Conservation (phyloP, 176 grass and related monocot species). For the Calamus simplicifolius region DNA sequence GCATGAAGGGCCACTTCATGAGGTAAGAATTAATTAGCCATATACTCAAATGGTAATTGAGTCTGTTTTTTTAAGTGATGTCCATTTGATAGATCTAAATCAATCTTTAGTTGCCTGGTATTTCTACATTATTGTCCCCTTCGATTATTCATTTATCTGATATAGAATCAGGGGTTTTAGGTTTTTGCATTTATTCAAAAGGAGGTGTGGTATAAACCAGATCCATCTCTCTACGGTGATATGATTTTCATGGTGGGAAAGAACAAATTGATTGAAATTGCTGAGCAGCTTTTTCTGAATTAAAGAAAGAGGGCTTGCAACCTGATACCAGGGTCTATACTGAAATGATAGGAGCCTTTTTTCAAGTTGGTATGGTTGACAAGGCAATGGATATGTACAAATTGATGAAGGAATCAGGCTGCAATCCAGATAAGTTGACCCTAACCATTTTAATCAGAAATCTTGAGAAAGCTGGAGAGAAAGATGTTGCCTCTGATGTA, state of each 20-base stretch:
- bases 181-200: constrained; percentile 24
- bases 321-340: constrained; percentile 17
- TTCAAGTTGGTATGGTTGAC: constrained; percentile 20
- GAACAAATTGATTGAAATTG: constrained; percentile 19
- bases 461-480: constrained; percentile 14
- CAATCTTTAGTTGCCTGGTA: too few relatives aligned
- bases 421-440: constrained; percentile 19
- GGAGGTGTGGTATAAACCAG: constrained; percentile 27
- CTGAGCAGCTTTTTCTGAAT: constrained; percentile 16
- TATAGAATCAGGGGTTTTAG: constrained; percentile 10
- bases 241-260: constrained; percentile 23
- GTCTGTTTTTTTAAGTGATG: too few relatives aligned
- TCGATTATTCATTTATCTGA: constrained; percentile 2
- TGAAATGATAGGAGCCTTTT: constrained; percentile 32
- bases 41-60: too few relatives aligned
- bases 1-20: too few relatives aligned
- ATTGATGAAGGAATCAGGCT: constrained; percentile 16
- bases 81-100: too few relatives aligned
- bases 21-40: too few relatives aligned
- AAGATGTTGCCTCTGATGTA: constrained; percentile 11
- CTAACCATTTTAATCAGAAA: constrained; percentile 29
- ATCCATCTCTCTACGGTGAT: constrained; percentile 14
- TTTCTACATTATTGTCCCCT: neutral
- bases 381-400: constrained; percentile 26
- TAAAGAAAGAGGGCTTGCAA: constrained; percentile 11